These are phyloP conservation scores for Penicillium cosmopolitanum DNA, from an alignment of 495 filamentous ascomycete species.

Conservation along the genomic window DNA sequence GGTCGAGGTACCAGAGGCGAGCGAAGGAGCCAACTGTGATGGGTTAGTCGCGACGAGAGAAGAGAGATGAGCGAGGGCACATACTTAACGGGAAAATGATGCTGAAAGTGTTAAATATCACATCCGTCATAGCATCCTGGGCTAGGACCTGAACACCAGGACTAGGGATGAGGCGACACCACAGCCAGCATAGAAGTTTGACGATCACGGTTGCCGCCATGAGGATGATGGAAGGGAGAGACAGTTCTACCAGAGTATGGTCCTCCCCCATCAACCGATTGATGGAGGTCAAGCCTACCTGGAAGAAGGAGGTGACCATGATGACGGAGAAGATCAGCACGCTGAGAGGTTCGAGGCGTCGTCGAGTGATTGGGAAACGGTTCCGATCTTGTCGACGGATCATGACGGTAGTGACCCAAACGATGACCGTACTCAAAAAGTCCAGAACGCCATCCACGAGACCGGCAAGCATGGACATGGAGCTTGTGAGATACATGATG, in stretches of 20 bases:
- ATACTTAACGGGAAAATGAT: constrained; percentile 60
- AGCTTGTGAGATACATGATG: constrained; percentile 77
- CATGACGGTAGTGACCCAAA: constrained; percentile 78
- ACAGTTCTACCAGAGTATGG: constrained; percentile 70
- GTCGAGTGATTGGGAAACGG: constrained; percentile 81
- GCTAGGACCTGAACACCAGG: constrained; percentile 86
- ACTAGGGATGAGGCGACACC: constrained; percentile 87
- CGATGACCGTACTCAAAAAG: constrained; percentile 83
- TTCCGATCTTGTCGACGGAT: constrained; percentile 77
- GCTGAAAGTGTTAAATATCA: constrained; percentile 90
- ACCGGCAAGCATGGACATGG: constrained; percentile 84
- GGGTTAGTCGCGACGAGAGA: constrained; percentile 1
- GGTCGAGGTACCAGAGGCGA: constrained; percentile 83
- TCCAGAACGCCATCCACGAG: constrained; percentile 89
- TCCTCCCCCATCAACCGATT: constrained; percentile 65
- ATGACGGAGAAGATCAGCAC: constrained; percentile 80
- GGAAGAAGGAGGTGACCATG: constrained; percentile 86
- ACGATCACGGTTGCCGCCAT: constrained; percentile 83
- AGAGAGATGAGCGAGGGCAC: neutral
- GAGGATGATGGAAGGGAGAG: constrained; percentile 73
- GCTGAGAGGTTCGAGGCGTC: constrained; percentile 76
- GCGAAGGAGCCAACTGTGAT: constrained; percentile 72
- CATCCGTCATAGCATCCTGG: constrained; percentile 67
- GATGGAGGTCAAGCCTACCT: constrained; percentile 76
- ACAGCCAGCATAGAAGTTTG: constrained; percentile 84